A percentile compares a stretch with the other conserved stretches of the same genome.
These are phyloP conservation scores for Nicotiana attenuata DNA, from an alignment of 257 asterid genomes.

Conservation along the genomic window DNA sequence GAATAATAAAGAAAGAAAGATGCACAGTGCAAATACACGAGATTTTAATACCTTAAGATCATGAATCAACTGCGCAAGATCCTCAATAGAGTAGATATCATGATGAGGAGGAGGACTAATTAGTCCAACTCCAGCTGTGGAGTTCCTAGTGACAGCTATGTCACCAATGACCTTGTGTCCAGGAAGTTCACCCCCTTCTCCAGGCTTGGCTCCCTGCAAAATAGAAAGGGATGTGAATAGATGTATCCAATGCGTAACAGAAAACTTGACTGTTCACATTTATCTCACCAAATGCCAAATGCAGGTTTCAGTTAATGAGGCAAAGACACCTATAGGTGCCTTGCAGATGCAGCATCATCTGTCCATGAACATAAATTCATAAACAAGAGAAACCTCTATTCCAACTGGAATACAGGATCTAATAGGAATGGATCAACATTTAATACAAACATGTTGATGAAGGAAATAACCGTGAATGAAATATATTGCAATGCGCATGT, in stretches of 20 bases:
- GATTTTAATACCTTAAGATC: conserved; percentile 73
- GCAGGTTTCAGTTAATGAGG: conserved; percentile 47
- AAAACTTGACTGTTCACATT: conserved; percentile 25
- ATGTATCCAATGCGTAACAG: neutral
- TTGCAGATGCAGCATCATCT: conserved; percentile 52
- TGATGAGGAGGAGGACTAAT: conserved; percentile 99
- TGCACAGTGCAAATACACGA: neutral
- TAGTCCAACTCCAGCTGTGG: conserved; percentile 98
- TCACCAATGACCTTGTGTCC: conserved; percentile 99
- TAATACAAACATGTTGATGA: neutral
- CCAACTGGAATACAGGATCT: conserved; percentile 22
- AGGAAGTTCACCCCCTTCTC: conserved; percentile 99
- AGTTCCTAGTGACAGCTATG: conserved; percentile 92
- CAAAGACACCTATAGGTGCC: conserved; percentile 61
- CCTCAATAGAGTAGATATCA: conserved; percentile 97
- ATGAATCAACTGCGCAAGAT: conserved; percentile 95
- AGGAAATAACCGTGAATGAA: neutral
- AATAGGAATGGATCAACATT: conserved; percentile 16
- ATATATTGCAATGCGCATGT: neutral
- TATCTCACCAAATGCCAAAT: conserved; percentile 49
- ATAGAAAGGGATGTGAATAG: conserved; percentile 25
- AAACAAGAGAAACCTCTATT: conserved; percentile 40
- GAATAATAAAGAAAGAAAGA: neutral
- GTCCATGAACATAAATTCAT: conserved; percentile 50
- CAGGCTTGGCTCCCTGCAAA: conserved; percentile 98